phyloP scores from a whole-genome alignment of 768 basidiomycete genomes.

The Suillus lakei region DNA sequence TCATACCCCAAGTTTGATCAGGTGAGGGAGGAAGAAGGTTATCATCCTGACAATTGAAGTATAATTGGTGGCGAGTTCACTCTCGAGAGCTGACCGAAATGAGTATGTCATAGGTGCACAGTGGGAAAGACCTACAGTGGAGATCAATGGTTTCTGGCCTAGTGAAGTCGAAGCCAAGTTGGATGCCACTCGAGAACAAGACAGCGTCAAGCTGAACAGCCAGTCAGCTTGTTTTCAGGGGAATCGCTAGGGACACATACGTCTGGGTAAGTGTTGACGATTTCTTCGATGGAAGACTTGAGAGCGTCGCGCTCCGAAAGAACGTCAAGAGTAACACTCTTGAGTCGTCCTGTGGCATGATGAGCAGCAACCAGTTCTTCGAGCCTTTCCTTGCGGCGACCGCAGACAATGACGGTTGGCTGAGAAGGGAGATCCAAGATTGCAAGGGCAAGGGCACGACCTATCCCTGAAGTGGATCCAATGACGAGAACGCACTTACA shows the following conservation, averaged over 20 bases:
- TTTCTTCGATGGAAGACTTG: slow-evolving; percentile 44
- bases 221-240: not conserved
- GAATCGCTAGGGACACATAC: slow-evolving; percentile 34
- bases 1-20: slow-evolving; percentile 54
- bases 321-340: slow-evolving; percentile 50
- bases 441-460: slow-evolving; percentile 56
- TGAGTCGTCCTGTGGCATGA: slow-evolving; percentile 37
- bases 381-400: slow-evolving; percentile 58
- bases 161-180: slow-evolving; percentile 52
- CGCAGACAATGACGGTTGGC: slow-evolving; percentile 55
- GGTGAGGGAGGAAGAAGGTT: slow-evolving; percentile 56
- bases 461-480: slow-evolving; percentile 63
- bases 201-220: slow-evolving; percentile 55
- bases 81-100: slow-evolving; percentile 16
- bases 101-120: not conserved
- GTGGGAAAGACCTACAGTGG: slow-evolving; percentile 34
- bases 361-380: slow-evolving; percentile 45
- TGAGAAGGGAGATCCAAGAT: slow-evolving; percentile 51
- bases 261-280: slow-evolving; percentile 51
- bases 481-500: slow-evolving; percentile 57
- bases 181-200: slow-evolving; percentile 57
- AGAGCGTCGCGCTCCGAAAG: slow-evolving; percentile 41
- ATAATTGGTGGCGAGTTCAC: slow-evolving; percentile 61
- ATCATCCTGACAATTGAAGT: slow-evolving; percentile 52
- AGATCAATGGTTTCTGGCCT: slow-evolving; percentile 46